Conservation (phyloP, 768 basidiomycete genomes). For the Pleurotus tuoliensis region DNA sequence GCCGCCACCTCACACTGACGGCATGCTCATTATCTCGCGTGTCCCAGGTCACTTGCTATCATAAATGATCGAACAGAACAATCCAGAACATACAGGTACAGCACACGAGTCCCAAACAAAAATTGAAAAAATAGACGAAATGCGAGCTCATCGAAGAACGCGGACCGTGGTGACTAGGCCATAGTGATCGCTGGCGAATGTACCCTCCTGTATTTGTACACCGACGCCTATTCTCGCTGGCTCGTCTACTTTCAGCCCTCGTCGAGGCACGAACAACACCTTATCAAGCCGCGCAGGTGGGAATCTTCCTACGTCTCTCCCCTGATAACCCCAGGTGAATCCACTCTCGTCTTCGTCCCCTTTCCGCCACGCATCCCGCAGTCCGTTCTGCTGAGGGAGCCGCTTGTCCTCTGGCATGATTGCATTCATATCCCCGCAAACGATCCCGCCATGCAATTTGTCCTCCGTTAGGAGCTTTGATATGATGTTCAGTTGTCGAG, state of each 20-base stretch:
- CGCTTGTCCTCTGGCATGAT: conserved; percentile 42
- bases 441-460: conserved; percentile 51
- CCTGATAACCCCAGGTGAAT: conserved; percentile 72
- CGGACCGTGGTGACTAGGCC: conserved; percentile 36
- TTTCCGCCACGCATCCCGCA: conserved; percentile 59
- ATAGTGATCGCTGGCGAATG: conserved; percentile 59
- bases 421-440: conserved; percentile 74
- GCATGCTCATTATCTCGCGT: too few species aligned
- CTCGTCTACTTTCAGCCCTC: conserved; percentile 47
- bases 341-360: conserved; percentile 40
- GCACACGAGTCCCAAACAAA: not conserved
- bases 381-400: conserved; percentile 39
- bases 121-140: not conserved
- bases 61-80: not conserved
- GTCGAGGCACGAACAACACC: conserved; percentile 50
- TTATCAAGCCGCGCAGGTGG: conserved; percentile 63
- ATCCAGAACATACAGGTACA: not conserved
- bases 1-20: too few species aligned
- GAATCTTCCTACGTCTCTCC: conserved; percentile 30
- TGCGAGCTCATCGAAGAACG: not conserved
- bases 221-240: conserved; percentile 57
- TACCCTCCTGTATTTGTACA: conserved; percentile 35
- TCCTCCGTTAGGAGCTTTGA: conserved; percentile 45
- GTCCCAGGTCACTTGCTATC: too few species aligned
- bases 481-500: conserved; percentile 51